Conservation (phyloP, 2,329 filamentous ascomycete species). For the Aspergillus pseudoterreus region DNA sequence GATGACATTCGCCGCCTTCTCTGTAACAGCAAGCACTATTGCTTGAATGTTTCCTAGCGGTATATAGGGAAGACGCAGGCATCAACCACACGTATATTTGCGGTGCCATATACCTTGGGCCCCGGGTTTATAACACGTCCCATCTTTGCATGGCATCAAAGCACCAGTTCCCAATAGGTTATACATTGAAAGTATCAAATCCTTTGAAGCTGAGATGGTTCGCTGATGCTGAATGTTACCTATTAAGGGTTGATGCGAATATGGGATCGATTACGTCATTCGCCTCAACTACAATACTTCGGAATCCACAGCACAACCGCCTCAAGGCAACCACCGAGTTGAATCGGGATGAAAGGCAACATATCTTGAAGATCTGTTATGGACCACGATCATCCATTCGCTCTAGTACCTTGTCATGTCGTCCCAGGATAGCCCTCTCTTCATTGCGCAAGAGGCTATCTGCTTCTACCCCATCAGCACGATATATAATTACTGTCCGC, state of each 20-base stretch:
- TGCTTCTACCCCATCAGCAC: slow-evolving; percentile 33
- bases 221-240: too few species aligned
- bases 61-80: slow-evolving; percentile 34
- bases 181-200: slow-evolving; percentile 19
- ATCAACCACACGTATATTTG: slow-evolving; percentile 32
- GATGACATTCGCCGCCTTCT: slow-evolving; percentile 30
- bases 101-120: slow-evolving; percentile 16
- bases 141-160: slow-evolving; percentile 28
- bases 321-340: too few species aligned
- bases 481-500: slow-evolving; percentile 29
- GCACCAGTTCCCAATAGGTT: slow-evolving; percentile 28
- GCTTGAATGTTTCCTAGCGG: slow-evolving; percentile 36
- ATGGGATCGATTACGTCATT: too few species aligned
- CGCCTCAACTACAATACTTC: too few species aligned
- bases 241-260: too few species aligned
- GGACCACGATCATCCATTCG: too few species aligned
- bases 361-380: too few species aligned
- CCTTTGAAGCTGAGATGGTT: slow-evolving; percentile 17
- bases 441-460: slow-evolving; percentile 27
- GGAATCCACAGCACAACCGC: too few species aligned
- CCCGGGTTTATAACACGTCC: slow-evolving; percentile 28
- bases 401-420: background rate
- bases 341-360: too few species aligned
- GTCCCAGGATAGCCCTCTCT: slow-evolving; percentile 8
- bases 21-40: slow-evolving; percentile 34